A percentile compares a stretch with the other conserved stretches of the same genome.
Conservation (phyloP, 1,284 basidiomycete genomes). For the Pseudozyma pruni region DNA sequence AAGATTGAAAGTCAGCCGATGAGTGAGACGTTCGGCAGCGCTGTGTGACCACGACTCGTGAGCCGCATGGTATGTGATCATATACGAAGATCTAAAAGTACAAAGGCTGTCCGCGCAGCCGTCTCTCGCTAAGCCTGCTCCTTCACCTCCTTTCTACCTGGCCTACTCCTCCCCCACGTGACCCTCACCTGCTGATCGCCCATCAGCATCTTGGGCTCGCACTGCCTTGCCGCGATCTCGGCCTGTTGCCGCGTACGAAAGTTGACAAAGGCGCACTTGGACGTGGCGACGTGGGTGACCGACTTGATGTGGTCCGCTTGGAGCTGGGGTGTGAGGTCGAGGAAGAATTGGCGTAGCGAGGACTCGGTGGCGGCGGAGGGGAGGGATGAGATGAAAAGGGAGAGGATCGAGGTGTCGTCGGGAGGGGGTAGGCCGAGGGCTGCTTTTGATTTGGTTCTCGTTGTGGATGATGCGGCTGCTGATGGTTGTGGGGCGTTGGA, state of each 20-base stretch:
- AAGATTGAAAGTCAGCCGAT: neutral
- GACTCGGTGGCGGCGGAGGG: conserved; percentile 79
- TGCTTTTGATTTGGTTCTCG: conserved; percentile 83
- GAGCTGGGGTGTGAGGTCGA: conserved; percentile 69
- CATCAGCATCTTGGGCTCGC: conserved; percentile 86
- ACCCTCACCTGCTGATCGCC: conserved; percentile 80
- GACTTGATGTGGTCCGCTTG: conserved; percentile 74
- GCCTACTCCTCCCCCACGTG: conserved; percentile 78
- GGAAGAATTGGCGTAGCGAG: conserved; percentile 79
- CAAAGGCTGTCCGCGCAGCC: neutral
- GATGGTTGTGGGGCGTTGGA: conserved; percentile 57
- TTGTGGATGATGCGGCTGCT: conserved; percentile 77
- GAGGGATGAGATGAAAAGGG: conserved; percentile 88
- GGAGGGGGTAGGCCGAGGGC: conserved; percentile 85
- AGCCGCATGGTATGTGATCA: no score
- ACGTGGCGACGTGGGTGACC: conserved; percentile 41
- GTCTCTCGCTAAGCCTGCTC: neutral
- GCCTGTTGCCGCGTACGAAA: conserved; percentile 83
- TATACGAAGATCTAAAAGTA: conserved; percentile 14
- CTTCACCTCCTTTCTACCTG: conserved; percentile 14
- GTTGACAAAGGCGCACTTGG: conserved; percentile 91
- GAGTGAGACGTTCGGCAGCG: neutral
- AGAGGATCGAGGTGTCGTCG: conserved; percentile 85
- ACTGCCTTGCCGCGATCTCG: conserved; percentile 84
- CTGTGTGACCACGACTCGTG: no score